Conservation (phyloP, 495 filamentous ascomycete species). For the Hypoxylon crocopeplum region DNA sequence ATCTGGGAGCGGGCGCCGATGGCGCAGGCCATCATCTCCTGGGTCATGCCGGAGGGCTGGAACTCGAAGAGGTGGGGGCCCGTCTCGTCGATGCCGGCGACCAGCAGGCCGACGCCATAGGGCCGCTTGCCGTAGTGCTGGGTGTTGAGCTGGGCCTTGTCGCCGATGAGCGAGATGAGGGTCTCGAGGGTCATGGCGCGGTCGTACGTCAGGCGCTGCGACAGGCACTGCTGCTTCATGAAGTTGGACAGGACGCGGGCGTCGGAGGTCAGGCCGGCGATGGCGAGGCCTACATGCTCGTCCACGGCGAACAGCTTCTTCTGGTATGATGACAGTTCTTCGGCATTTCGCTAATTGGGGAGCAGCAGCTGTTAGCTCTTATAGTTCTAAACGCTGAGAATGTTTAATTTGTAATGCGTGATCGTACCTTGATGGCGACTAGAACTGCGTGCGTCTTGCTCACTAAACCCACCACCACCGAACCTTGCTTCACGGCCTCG, state of each 20-base stretch:
- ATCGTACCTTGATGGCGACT: constrained; percentile 89
- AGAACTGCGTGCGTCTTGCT: constrained; percentile 98
- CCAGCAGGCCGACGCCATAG: constrained; percentile 93
- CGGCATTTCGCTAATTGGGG: constrained; percentile 81
- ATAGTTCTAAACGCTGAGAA: background rate
- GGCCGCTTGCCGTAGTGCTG: constrained; percentile 97
- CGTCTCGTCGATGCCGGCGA: constrained; percentile 90
- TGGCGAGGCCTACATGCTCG: constrained; percentile 91
- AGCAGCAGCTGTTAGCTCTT: constrained; percentile 4
- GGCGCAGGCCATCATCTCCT: constrained; percentile 94
- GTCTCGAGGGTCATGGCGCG: constrained; percentile 87
- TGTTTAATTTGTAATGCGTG: background rate
- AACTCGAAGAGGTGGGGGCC: constrained; percentile 98
- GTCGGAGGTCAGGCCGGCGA: constrained; percentile 96
- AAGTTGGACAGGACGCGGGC: constrained; percentile 99
- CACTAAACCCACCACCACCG: constrained; percentile 93
- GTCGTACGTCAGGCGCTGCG: constrained; percentile 92
- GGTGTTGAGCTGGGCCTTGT: constrained; percentile 96
- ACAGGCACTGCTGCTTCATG: constrained; percentile 99
- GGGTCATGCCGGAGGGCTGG: constrained; percentile 92
- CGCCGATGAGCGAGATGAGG: constrained; percentile 87
- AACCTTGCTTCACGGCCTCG: constrained; percentile 98
- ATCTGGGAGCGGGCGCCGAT: constrained; percentile 97
- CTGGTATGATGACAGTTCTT: constrained; percentile 99
- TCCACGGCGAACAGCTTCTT: constrained; percentile 99